phyloP scores from a whole-genome alignment of 352 stramenopile genomes.

The Phytophthora kernoviae region DNA sequence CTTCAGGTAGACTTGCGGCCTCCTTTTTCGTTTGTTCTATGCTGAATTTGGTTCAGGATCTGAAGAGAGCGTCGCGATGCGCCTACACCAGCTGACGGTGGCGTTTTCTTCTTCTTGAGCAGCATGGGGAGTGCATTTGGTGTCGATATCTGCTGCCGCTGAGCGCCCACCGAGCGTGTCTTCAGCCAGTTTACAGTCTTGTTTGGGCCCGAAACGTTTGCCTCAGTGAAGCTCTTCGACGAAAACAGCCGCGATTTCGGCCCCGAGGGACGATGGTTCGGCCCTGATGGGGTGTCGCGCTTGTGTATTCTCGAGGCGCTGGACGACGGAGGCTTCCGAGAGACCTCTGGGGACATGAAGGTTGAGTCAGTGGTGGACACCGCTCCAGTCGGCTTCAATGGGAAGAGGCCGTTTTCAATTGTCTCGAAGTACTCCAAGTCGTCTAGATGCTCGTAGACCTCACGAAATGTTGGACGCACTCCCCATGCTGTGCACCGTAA shows the following conservation, averaged over 20 bases:
- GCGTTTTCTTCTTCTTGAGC: conserved; percentile 61
- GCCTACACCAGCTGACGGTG: conserved; percentile 46
- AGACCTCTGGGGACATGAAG: conserved; percentile 66
- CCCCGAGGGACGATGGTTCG: conserved; percentile 26
- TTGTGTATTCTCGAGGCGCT: conserved; percentile 61
- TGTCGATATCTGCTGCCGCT: conserved; percentile 39
- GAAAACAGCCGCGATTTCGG: conserved; percentile 45
- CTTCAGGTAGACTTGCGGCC: conserved; percentile 42
- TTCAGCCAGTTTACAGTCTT: conserved; percentile 87
- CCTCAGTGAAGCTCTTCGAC: conserved; percentile 56
- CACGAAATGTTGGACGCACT: conserved; percentile 79
- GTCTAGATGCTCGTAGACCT: conserved; percentile 82
- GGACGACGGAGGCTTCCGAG: conserved; percentile 40
- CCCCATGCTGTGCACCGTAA: conserved; percentile 78
- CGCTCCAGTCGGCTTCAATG: conserved; percentile 57
- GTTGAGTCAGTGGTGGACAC: conserved; percentile 23
- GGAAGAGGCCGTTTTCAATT: conserved; percentile 77
- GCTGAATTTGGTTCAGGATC: conserved; percentile 85
- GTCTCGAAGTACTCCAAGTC: conserved; percentile 82
- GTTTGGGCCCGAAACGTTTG: conserved; percentile 17
- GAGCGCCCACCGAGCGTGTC: conserved; percentile 56
- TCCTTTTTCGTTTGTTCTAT: conserved; percentile 50
- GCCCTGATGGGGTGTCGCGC: conserved; percentile 54
- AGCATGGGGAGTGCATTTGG: conserved; percentile 41
- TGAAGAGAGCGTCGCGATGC: conserved; percentile 76